Evolutionary conservation across 371 early-diverging fungal genomes (phyloP).

Genomic region (Mucor lusitanicus): DNA sequence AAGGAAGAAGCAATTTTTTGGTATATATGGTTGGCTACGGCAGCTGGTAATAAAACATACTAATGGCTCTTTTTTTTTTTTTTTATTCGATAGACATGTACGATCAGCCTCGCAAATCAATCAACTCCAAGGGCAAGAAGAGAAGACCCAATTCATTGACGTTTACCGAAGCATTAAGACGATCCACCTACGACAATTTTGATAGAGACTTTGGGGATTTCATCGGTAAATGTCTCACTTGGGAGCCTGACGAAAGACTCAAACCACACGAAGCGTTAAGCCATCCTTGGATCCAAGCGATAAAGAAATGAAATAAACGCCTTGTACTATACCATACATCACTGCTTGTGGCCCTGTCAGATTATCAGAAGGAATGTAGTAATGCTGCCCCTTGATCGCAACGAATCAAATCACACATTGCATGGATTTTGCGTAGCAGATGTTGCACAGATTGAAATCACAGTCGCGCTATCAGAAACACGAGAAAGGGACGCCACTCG

Average conservation of each 20-base stretch:
- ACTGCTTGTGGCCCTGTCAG: background rate
- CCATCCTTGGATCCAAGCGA: slow-evolving; percentile 65
- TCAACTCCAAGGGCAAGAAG: slow-evolving; percentile 86
- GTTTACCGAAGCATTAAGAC: slow-evolving; percentile 66
- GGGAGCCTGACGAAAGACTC: slow-evolving; percentile 87
- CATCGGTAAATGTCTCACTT: slow-evolving; percentile 76
- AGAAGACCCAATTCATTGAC: slow-evolving; percentile 75
- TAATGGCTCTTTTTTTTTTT: background rate
- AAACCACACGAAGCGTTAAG: slow-evolving; percentile 77
- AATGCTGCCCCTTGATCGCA: too few relatives aligned
- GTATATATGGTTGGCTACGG: slow-evolving; percentile 41
- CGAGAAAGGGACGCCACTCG: background rate
- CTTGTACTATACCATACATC: background rate
- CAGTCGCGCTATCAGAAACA: background rate
- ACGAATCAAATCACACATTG: too few relatives aligned
- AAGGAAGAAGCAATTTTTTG: slow-evolving; percentile 86
- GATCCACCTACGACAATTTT: slow-evolving; percentile 33
- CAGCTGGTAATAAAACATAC: background rate
- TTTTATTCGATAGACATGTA: slow-evolving; percentile 65
- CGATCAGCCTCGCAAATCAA: slow-evolving; percentile 65
- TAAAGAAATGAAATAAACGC: slow-evolving; percentile 10
- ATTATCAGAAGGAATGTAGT: too few relatives aligned
- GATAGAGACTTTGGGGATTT: slow-evolving; percentile 84
- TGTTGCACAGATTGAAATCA: background rate
- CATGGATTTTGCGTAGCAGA: too few relatives aligned